Base-by-base conservation (phyloP, 2,329 filamentous ascomycete genomes). In the Thielaviopsis populi region DNA sequence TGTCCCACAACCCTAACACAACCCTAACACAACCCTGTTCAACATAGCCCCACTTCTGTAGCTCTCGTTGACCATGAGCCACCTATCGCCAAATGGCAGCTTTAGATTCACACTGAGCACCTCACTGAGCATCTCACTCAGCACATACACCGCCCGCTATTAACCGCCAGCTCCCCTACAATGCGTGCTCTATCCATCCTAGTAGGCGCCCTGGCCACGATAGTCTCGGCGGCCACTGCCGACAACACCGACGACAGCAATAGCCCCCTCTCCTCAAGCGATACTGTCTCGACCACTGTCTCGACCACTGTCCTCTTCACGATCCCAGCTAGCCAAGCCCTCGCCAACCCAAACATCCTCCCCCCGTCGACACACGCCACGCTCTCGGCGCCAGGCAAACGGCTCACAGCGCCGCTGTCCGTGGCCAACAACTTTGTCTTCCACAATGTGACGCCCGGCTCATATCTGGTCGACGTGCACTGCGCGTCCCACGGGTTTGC, bases 381-480 rank as follows among this genome's bases (percentile, higher is more conserved):
- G 59, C 78, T 83, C 59, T 75, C 75, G 22, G 69, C 78, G 19
- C 75, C 77, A 11, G 71, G 74, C 66, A 67, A 67, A 40, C 68
- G 71, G 66, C 69, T 72, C 70, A 69, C 80, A 30, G 84, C 88
- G 13, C 85, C 85, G 10, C 76, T 96, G 10, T 84, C 85, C 13
- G 76, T 80, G 48, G 74, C 79, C 69, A 88, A 89, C 73, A 84
- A 83, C 27, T 90, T 96, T 71, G 79, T 83, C 67, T 96, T 96
- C 78, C 75, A 74, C 68, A 85, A 91, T 69, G 79, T 96, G 62
- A 80, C 81, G 4, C 73, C 79, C 0, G 87, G 86, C 0, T 89
- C 85, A 65, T 96, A 96, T 73, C 81, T 97, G 5, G 84, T 88
- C 59, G 89, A 94, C 69, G 80, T 97, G 59, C 84, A 91, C 75